These are phyloP conservation scores for Aspergillus intermedius DNA, from an alignment of 2,329 filamentous ascomycete genomes.

Conservation along the genomic window DNA sequence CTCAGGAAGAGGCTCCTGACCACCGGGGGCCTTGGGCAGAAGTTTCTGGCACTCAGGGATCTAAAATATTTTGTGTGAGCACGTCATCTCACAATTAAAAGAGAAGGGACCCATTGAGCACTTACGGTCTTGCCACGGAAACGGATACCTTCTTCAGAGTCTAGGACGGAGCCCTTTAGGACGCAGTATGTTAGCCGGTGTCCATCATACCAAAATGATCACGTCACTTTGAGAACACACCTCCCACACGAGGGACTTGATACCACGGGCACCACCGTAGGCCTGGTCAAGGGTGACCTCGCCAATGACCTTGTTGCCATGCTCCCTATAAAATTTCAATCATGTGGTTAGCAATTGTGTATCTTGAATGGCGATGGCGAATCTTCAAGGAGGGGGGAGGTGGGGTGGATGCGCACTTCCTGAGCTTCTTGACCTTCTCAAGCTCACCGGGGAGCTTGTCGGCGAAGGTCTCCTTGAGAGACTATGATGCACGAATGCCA, in stretches of 20 bases:
- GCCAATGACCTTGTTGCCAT: slow-evolving; percentile 90
- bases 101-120: slow-evolving; percentile 2
- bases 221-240: slow-evolving; percentile 29
- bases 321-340: slow-evolving; percentile 56
- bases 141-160: slow-evolving; percentile 97
- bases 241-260: slow-evolving; percentile 99
- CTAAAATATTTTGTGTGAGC: slow-evolving; percentile 31
- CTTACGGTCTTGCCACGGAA: slow-evolving; percentile 91
- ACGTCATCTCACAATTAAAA: slow-evolving; percentile 4
- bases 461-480: slow-evolving; percentile 96
- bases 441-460: slow-evolving; percentile 93
- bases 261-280: slow-evolving; percentile 97
- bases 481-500: slow-evolving; percentile 50
- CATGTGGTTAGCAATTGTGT: slow-evolving; percentile 13
- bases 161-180: slow-evolving; percentile 77
- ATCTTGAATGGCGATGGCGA: neutral
- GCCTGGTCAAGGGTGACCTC: slow-evolving; percentile 99
- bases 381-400: neutral
- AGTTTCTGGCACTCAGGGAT: slow-evolving; percentile 98
- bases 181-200: slow-evolving; percentile 7
- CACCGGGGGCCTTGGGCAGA: slow-evolving; percentile 93
- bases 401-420: slow-evolving; percentile 61
- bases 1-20: slow-evolving; percentile 94
- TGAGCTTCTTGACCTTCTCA: slow-evolving; percentile 97
- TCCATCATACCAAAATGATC: neutral